These are phyloP conservation scores for Pleodorina starrii DNA, from an alignment of 139 green algal species.

Conservation along the genomic window DNA sequence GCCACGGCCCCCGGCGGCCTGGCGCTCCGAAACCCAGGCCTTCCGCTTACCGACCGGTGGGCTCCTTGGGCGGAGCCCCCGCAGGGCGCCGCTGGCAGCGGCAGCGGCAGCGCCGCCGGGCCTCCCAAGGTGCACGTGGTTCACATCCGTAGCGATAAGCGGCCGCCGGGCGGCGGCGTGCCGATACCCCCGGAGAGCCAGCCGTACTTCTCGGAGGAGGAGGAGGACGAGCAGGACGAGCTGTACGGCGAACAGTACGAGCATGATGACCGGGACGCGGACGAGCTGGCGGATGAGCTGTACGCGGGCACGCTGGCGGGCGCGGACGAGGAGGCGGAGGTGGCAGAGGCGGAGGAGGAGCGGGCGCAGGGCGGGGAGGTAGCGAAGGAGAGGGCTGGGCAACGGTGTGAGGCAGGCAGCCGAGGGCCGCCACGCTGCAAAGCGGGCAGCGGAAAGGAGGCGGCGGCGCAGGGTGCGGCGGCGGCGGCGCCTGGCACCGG, in stretches of 20 bases:
- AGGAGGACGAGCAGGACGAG: not conserved
- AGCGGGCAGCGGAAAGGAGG: not conserved
- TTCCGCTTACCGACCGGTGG: not conserved
- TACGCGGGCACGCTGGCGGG: constrained; percentile 24
- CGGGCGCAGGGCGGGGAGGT: not conserved
- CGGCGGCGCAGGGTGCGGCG: not conserved
- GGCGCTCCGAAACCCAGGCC: not conserved
- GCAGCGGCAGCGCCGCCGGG: not conserved
- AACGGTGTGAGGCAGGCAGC: not conserved
- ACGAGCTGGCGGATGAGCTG: constrained; percentile 43
- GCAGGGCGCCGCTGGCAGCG: not conserved
- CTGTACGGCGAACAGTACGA: not conserved
- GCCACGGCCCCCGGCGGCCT: no score
- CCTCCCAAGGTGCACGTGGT: constrained; percentile 9
- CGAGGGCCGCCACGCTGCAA: not conserved
- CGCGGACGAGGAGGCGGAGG: constrained; percentile 31
- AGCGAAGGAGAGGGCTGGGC: not conserved
- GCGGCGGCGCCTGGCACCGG: not conserved
- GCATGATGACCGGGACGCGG: constrained; percentile 32
- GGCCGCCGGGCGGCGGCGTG: constrained; percentile 26
- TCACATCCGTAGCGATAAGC: constrained; percentile 27
- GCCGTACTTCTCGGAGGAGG: constrained; percentile 41
- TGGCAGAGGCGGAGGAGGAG: constrained; percentile 10
- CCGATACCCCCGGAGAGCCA: constrained; percentile 24
- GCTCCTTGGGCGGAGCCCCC: constrained; percentile 3